Base-by-base conservation (phyloP, 768 basidiomycete species). In the Gautieria morchelliformis region DNA sequence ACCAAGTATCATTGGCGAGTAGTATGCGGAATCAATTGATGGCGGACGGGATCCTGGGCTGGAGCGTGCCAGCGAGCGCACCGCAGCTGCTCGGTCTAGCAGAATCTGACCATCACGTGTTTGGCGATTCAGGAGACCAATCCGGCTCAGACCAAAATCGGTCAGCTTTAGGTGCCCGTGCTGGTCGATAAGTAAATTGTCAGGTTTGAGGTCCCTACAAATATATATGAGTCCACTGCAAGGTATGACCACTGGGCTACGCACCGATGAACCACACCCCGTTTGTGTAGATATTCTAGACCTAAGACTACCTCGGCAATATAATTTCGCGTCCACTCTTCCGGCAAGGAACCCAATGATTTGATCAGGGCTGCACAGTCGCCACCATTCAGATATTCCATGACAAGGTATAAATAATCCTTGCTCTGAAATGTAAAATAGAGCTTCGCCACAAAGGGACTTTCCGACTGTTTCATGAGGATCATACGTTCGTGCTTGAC, bases 401-500 rank as follows among this genome's bases (percentile, higher is more conserved):
- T 99, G 52, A 99, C 96, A 52, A 99, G 80, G 70, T 97, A 99
- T 57, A 98, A 72, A 68, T 97, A 97, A 27, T 99, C 96, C 76
- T 95, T 97, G 82, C 90, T 95, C 73, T 98, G 96, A 76, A 99
- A 99, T 17, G 96, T 98, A 72, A 94, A 99, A 74, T 88, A 99
- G 35, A 99, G 76, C 71, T 96, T 96, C 50, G 93, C 93, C 51
- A 98, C 96, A 66, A 98, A 95, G 15, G 96, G 95, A 9, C 93
- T 96, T 70, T 96, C 93, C 1, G 95, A 89, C 70, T 98, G 95
- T 69, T 93, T 93, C 96, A 99, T 99, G 63, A 99, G 79, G 65
- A 99, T 99, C 85, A 96, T 98, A 58, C 96, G 82, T 74, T 99
- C 96, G 1, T 96, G 96, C 73, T 98, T 98, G 70, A 99, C 96